A percentile compares a stretch with the other conserved stretches of the same genome.
Evolutionary conservation across 2,329 filamentous ascomycete species (phyloP).

Genomic region (Conoideocrella luteorostrata): DNA sequence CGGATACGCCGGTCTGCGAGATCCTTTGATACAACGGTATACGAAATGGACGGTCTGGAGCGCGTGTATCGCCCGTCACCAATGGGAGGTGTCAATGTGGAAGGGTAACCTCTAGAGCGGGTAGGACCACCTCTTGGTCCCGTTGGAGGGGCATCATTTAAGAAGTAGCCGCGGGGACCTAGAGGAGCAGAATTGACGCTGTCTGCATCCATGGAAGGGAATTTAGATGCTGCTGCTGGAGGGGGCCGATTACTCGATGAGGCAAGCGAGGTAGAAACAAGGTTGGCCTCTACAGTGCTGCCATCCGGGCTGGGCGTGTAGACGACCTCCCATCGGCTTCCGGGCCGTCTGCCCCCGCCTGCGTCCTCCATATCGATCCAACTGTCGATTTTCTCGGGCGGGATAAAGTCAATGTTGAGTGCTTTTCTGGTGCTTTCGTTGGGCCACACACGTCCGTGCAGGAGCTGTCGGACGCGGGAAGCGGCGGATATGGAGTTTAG

Average conservation of each 20-base stretch:
- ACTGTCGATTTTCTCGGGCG: constrained; percentile 60
- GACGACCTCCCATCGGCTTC: constrained; percentile 62
- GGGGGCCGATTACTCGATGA: constrained; percentile 11
- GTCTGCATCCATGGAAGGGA: constrained; percentile 5
- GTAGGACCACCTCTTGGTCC: constrained; percentile 23
- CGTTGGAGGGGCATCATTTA: constrained; percentile 18
- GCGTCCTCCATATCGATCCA: constrained; percentile 70
- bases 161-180: constrained; percentile 26
- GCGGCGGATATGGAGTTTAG: constrained; percentile 67
- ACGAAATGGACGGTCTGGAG: constrained; percentile 36
- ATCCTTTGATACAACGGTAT: constrained; percentile 55
- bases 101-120: background rate
- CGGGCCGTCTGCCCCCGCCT: constrained; percentile 33
- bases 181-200: constrained; percentile 29
- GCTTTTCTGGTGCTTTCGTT: constrained; percentile 77
- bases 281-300: constrained; percentile 38
- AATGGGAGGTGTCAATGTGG: constrained; percentile 13
- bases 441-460: constrained; percentile 81
- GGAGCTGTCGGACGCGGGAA: constrained; percentile 63
- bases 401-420: constrained; percentile 86
- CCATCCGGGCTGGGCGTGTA: constrained; percentile 57
- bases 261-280: constrained; percentile 9
- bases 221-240: background rate
- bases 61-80: constrained; percentile 25
- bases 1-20: constrained; percentile 60